Conservation (phyloP, 228 moss, liverwort and hornwort species). For the Sphagnum fallax region DNA sequence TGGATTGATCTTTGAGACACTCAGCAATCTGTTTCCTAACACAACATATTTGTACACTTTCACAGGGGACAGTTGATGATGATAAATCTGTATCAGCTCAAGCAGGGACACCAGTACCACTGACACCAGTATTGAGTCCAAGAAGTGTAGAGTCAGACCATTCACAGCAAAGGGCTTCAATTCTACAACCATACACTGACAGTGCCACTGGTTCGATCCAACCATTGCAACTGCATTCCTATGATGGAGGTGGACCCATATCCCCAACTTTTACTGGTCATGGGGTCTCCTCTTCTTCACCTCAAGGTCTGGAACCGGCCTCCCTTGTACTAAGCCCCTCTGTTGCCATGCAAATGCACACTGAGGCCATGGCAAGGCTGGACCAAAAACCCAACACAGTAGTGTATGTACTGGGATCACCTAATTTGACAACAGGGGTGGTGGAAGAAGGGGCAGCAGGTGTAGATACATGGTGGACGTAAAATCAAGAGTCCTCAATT, state of each 20-base stretch:
- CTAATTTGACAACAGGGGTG: constrained; percentile 53
- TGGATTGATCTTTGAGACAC: background rate
- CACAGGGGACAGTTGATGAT: background rate
- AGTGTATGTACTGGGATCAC: constrained; percentile 30
- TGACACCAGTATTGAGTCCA: constrained; percentile 41
- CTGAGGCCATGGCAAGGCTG: constrained; percentile 12
- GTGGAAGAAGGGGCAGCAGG: constrained; percentile 39
- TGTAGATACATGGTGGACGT: constrained; percentile 76
- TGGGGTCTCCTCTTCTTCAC: constrained; percentile 29
- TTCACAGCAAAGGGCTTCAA: constrained; percentile 13
- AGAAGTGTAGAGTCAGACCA: constrained; percentile 37
- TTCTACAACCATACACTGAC: constrained; percentile 39
- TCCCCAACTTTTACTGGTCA: constrained; percentile 40
- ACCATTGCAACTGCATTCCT: constrained; percentile 14
- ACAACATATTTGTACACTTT: background rate
- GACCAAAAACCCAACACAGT: constrained; percentile 10
- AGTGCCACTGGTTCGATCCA: constrained; percentile 23
- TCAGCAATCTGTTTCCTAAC: background rate
- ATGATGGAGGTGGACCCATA: constrained; percentile 32
- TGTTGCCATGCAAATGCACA: constrained; percentile 11
- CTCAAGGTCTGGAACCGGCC: constrained; percentile 23
- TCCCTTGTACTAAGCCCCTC: constrained; percentile 22
- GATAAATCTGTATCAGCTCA: no score
- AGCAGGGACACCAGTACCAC: constrained; percentile 9
- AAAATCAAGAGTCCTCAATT: constrained; percentile 4